Evolutionary conservation across 495 filamentous ascomycete species (phyloP).

Genomic region (Aspergillus indologenus): DNA sequence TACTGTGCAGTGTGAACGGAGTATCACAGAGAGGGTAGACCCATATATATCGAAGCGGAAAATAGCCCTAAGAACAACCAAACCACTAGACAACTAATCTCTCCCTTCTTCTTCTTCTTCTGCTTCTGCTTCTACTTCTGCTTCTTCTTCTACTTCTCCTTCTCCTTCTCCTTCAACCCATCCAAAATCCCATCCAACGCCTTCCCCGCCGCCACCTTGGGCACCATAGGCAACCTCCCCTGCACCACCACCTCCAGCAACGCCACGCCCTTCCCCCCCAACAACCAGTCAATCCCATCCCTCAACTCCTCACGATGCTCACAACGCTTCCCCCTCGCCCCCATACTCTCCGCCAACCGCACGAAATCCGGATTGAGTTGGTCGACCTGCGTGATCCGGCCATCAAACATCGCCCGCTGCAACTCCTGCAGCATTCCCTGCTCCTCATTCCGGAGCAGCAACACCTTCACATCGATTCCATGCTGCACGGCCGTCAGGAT

Average conservation of each 20-base stretch:
- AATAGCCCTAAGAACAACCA: too few relatives aligned
- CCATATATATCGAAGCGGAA: too few relatives aligned
- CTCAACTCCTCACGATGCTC: slow-evolving; percentile 58
- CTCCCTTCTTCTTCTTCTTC: too few relatives aligned
- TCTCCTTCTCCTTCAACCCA: too few relatives aligned
- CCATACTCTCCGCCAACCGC: slow-evolving; percentile 58
- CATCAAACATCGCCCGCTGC: slow-evolving; percentile 95
- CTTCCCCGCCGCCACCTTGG: slow-evolving; percentile 79
- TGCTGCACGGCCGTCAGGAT: slow-evolving; percentile 87
- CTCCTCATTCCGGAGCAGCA: slow-evolving; percentile 93
- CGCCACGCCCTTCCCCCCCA: slow-evolving; percentile 32
- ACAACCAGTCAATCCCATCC: slow-evolving; percentile 72
- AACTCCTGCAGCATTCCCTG: slow-evolving; percentile 88
- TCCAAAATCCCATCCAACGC: slow-evolving; percentile 61
- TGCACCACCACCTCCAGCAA: slow-evolving; percentile 48
- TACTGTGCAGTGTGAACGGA: too few relatives aligned
- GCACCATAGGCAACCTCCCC: slow-evolving; percentile 84
- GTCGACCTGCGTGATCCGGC: slow-evolving; percentile 88
- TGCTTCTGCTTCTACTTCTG: too few relatives aligned
- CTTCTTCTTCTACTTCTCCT: too few relatives aligned
- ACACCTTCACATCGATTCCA: slow-evolving; percentile 88
- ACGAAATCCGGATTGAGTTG: slow-evolving; percentile 73
- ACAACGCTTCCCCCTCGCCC: slow-evolving; percentile 55
- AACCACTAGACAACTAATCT: too few relatives aligned
- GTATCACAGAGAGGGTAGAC: too few relatives aligned